phyloP scores from a whole-genome alignment of 805 yeast genomes.

The Pachysolen tannophilus region DNA sequence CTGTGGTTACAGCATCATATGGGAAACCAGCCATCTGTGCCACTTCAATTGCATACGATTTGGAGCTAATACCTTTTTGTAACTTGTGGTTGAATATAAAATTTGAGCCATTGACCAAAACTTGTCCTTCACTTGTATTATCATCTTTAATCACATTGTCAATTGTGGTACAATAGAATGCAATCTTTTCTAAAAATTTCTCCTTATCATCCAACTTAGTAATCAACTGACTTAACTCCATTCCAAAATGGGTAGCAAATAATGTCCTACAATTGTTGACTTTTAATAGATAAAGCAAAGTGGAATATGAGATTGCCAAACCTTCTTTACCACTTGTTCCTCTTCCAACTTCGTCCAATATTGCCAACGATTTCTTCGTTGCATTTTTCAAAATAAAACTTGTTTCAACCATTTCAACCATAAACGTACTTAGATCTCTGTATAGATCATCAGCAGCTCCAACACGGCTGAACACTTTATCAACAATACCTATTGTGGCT shows the following conservation, averaged over 20 bases:
- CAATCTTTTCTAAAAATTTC: conserved; percentile 15
- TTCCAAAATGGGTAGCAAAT: conserved; percentile 87
- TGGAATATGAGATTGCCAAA: conserved; percentile 74
- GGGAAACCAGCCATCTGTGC: conserved; percentile 83
- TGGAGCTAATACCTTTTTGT: conserved; percentile 57
- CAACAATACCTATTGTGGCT: conserved; percentile 67
- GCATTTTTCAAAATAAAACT: conserved; percentile 60
- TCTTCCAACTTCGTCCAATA: conserved; percentile 83
- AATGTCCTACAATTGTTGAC: conserved; percentile 59
- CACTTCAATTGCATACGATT: conserved; percentile 70
- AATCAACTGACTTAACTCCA: conserved; percentile 38
- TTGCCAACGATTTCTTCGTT: conserved; percentile 60
- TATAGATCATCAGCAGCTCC: conserved; percentile 81
- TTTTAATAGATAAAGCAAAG: conserved; percentile 46
- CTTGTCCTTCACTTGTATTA: conserved; percentile 19
- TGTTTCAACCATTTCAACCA: conserved; percentile 90
- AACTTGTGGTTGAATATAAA: conserved; percentile 48
- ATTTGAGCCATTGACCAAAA: no score
- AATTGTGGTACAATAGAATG: conserved; percentile 19
- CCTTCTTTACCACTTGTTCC: conserved; percentile 88
- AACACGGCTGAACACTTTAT: conserved; percentile 70
- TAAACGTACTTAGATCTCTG: conserved; percentile 78
- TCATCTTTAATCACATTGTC: conserved; percentile 11
- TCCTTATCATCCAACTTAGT: conserved; percentile 16
- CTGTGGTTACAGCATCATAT: conserved; percentile 41